phyloP scores from a whole-genome alignment of 140 eudicot species.

The Cichorium intybus region DNA sequence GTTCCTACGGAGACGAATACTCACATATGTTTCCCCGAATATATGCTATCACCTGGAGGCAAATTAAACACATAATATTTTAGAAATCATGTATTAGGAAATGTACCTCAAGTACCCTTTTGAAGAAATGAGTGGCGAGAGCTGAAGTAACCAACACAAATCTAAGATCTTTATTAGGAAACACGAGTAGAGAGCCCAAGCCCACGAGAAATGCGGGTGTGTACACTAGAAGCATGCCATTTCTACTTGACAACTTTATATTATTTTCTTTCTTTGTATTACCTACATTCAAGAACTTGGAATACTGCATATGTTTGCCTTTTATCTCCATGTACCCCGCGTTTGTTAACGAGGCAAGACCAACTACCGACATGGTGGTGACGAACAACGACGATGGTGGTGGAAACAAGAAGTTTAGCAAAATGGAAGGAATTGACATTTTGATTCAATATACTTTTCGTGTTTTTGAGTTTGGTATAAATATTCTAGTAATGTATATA shows the following conservation, averaged over 20 bases:
- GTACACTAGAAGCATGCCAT: slow-evolving; percentile 55
- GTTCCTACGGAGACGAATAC: neutral
- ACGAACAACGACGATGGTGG: slow-evolving; percentile 53
- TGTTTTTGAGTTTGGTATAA: neutral
- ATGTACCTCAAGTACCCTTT: slow-evolving; percentile 60
- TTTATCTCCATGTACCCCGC: slow-evolving; percentile 49
- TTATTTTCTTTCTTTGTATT: neutral
- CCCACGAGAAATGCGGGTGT: slow-evolving; percentile 55
- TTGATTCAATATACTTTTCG: neutral
- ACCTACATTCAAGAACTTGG: slow-evolving; percentile 47
- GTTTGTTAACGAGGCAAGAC: slow-evolving; percentile 27
- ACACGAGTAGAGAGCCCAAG: slow-evolving; percentile 32
- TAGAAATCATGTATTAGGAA: neutral
- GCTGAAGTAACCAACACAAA: slow-evolving; percentile 45
- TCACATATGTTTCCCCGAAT: neutral
- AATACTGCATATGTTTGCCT: slow-evolving; percentile 64
- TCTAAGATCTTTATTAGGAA: slow-evolving; percentile 37
- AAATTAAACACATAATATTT: too few species aligned
- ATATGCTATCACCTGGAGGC: neutral
- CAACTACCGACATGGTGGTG: slow-evolving; percentile 51
- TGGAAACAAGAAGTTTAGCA: slow-evolving; percentile 41
- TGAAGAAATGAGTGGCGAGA: slow-evolving; percentile 56
- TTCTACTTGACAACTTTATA: slow-evolving; percentile 32
- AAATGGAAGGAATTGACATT: slow-evolving; percentile 18
- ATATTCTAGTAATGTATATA: neutral